These are phyloP conservation scores for Leccinum imitatum DNA, from an alignment of 768 basidiomycete genomes.

Conservation along the genomic window DNA sequence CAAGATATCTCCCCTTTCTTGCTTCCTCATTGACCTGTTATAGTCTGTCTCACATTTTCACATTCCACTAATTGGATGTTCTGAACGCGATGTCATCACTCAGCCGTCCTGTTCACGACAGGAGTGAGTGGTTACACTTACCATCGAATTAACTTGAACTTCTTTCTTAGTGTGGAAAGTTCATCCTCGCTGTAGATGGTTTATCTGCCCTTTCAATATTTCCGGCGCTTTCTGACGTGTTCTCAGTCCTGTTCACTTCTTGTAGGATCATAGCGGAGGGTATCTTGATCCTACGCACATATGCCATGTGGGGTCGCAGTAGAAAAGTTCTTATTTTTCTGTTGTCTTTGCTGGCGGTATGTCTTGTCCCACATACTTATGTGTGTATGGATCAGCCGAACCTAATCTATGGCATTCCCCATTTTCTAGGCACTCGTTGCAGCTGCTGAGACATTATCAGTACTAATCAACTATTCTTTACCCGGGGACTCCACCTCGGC, in stretches of 20 bases:
- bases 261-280: conserved; percentile 15
- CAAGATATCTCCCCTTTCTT: conserved; percentile 30
- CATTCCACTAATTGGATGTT: not conserved
- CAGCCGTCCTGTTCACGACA: conserved; percentile 9
- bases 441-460: not conserved
- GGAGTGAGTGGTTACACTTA: conserved; percentile 3
- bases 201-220: not conserved
- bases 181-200: conserved; percentile 8
- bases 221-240: not conserved
- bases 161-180: conserved; percentile 16
- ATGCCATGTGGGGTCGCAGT: conserved; percentile 27
- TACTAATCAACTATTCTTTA: not conserved
- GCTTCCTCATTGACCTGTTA: conserved; percentile 19
- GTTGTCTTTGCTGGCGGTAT: conserved; percentile 17
- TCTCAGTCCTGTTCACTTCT: conserved; percentile 12
- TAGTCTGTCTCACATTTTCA: conserved; percentile 7
- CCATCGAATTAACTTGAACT: not conserved
- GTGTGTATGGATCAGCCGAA: too few species aligned
- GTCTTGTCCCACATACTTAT: not conserved
- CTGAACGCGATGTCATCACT: not conserved
- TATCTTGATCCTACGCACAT: conserved; percentile 18
- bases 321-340: conserved; percentile 16
- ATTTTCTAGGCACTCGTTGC: conserved; percentile 16
- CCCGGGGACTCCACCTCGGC: too few species aligned
- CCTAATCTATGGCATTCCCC: too few species aligned